Conservation (phyloP, 306 rosid genomes). For the Malus sylvestris region DNA sequence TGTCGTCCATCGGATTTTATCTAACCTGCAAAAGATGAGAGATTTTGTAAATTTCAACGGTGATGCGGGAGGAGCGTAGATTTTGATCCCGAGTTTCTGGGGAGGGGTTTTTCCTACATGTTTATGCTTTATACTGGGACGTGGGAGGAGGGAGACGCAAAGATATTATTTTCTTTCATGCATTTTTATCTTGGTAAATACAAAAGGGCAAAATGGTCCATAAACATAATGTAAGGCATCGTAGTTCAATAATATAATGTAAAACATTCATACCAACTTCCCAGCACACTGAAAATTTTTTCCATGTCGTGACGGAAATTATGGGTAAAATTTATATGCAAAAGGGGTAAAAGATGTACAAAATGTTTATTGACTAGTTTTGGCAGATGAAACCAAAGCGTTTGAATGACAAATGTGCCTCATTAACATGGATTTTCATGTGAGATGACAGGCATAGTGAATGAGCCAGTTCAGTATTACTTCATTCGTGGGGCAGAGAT, state of each 20-base stretch:
- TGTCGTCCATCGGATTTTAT: not conserved
- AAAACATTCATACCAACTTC: too few species aligned
- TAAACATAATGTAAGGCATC: too few species aligned
- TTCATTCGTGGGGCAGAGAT: too few species aligned
- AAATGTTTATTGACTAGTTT: not conserved
- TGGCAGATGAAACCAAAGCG: not conserved
- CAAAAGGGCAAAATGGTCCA: not conserved
- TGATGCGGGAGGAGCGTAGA: not conserved
- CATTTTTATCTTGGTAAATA: slow-evolving; percentile 2
- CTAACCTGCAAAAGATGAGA: not conserved
- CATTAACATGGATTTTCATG: not conserved
- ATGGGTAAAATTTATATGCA: not conserved
- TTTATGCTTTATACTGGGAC: not conserved
- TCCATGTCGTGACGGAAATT: not conserved
- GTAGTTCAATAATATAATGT: too few species aligned
- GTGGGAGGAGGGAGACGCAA: not conserved
- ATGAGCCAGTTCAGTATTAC: not conserved
- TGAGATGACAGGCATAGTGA: not conserved
- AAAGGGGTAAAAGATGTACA: not conserved
- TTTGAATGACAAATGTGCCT: not conserved
- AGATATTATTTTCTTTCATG: not conserved
- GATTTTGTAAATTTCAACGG: not conserved
- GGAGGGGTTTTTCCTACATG: not conserved
- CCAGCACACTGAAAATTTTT: too few species aligned
- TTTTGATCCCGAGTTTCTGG: not conserved